phyloP scores from a whole-genome alignment of 163 green algal genomes.

The Chloromonas sp. region DNA sequence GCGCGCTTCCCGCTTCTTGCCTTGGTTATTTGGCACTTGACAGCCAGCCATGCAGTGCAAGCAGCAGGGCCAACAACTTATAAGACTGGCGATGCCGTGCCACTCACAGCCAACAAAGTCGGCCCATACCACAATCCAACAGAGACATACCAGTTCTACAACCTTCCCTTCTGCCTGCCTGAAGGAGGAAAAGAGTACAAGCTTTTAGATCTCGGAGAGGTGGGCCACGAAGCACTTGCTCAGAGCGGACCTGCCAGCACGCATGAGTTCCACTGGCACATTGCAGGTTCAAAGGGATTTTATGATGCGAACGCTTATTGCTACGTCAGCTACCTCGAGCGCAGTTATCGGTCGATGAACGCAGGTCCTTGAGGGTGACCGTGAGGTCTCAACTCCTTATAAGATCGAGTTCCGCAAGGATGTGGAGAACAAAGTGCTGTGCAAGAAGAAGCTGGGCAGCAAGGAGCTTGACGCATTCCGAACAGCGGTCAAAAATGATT shows the following conservation, averaged over 20 bases:
- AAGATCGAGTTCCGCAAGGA: conserved; percentile 82
- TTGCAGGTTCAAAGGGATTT: no score
- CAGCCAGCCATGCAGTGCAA: background rate
- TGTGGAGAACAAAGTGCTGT: conserved; percentile 77
- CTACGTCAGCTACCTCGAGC: no score
- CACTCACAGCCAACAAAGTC: conserved; percentile 82
- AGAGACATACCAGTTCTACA: conserved; percentile 78
- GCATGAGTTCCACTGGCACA: background rate
- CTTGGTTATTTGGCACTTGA: no score
- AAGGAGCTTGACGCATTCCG: conserved; percentile 79
- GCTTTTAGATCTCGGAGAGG: conserved; percentile 72
- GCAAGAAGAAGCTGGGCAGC: conserved; percentile 55
- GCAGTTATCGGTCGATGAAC: background rate
- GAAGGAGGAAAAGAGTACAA: conserved; percentile 76
- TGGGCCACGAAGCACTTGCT: conserved; percentile 9
- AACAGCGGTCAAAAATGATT: conserved; percentile 84
- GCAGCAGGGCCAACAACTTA: conserved; percentile 1
- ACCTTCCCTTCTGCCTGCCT: conserved; percentile 89
- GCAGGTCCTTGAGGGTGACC: conserved; percentile 62
- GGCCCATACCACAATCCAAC: conserved; percentile 61
- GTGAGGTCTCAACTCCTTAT: conserved; percentile 79
- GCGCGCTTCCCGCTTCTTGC: no score
- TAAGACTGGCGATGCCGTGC: conserved; percentile 55
- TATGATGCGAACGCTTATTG: no score
- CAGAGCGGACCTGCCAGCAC: background rate